These are phyloP conservation scores for Fibroporia radiculosa DNA, from an alignment of 768 basidiomycete genomes.

Conservation along the genomic window DNA sequence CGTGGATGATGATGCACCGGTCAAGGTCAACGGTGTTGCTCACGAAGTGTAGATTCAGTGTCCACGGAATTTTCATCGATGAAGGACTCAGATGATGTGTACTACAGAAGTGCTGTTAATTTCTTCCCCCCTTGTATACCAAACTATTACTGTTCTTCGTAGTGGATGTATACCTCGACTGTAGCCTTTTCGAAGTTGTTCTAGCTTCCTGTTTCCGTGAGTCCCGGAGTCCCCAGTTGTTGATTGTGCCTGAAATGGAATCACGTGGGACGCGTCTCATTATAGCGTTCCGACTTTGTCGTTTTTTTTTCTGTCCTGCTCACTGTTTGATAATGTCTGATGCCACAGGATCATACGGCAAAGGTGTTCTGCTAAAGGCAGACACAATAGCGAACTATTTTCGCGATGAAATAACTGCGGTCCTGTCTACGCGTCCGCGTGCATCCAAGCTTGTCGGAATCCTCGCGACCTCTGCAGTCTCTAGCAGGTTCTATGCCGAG, in stretches of 20 bases:
- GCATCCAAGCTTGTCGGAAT: constrained; percentile 84
- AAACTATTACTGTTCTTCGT: no score
- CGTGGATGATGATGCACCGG: constrained; percentile 18
- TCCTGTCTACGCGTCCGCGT: constrained; percentile 29
- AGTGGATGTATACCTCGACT: no score
- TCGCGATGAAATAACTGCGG: constrained; percentile 55
- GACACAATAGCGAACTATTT: constrained; percentile 69
- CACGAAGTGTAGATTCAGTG: no score
- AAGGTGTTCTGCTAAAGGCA: constrained; percentile 74
- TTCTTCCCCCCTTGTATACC: no score
- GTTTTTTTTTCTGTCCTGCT: not conserved
- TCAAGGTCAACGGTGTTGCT: constrained; percentile 17
- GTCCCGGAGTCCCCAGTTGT: no score
- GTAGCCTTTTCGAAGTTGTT: no score
- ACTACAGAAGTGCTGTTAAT: no score
- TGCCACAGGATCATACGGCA: constrained; percentile 35
- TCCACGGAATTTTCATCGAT: no score
- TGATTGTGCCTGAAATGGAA: no score
- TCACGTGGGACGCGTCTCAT: no score
- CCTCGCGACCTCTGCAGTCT: constrained; percentile 74
- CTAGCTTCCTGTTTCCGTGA: no score
- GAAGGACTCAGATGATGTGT: no score
- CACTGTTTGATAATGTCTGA: constrained; percentile 17
- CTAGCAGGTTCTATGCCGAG: constrained; percentile 77
- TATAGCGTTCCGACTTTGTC: not conserved